These are phyloP conservation scores for Schizosaccharomyces pombe DNA, from an alignment of 805 yeast genomes.

Conservation along the genomic window DNA sequence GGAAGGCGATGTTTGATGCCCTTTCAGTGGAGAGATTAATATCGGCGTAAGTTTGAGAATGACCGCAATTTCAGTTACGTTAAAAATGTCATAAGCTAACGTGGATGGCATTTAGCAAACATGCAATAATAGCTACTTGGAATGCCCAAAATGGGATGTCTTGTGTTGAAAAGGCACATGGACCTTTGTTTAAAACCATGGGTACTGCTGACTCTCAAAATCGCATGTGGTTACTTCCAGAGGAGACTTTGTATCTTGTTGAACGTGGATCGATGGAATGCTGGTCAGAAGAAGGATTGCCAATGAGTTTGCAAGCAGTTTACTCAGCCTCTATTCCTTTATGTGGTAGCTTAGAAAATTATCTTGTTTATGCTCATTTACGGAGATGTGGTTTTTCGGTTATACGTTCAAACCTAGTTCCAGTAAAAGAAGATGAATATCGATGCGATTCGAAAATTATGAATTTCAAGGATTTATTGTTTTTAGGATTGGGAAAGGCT, in stretches of 20 bases:
- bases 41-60: conserved; percentile 4
- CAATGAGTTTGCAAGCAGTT: conserved; percentile 38
- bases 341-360: conserved; percentile 25
- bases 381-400: conserved; percentile 63
- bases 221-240: conserved; percentile 21
- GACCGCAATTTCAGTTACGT: neutral
- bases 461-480: neutral
- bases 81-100: conserved; percentile 1
- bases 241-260: conserved; percentile 53
- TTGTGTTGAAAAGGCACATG: conserved; percentile 30
- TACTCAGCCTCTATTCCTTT: conserved; percentile 27
- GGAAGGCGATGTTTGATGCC: conserved; percentile 52
- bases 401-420: conserved; percentile 13
- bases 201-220: conserved; percentile 34
- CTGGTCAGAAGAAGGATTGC: conserved; percentile 15
- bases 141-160: conserved; percentile 15
- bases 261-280: conserved; percentile 53
- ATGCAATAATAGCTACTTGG: conserved; percentile 30
- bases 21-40: conserved; percentile 19
- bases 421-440: conserved; percentile 2
- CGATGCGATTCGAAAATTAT: too few species aligned
- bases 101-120: conserved; percentile 18
- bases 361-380: conserved; percentile 47
- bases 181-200: conserved; percentile 48
- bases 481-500: neutral